Conservation (phyloP, 2,329 filamentous ascomycete species). For the Trichoderma lentiforme region DNA sequence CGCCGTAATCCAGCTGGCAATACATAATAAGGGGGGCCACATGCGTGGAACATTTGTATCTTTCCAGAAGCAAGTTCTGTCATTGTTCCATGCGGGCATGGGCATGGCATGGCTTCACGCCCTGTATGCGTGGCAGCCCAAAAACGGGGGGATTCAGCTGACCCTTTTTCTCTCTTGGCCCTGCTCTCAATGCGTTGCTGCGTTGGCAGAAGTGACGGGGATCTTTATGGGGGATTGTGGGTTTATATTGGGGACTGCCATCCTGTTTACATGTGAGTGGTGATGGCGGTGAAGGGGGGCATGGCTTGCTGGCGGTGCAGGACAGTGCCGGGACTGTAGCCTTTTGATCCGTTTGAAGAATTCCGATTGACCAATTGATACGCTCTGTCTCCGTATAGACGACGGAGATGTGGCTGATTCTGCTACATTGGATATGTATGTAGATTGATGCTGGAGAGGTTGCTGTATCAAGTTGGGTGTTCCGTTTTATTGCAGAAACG, state of each 20-base stretch:
- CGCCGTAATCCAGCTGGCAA: neutral
- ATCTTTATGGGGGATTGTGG: neutral
- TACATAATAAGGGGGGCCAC: neutral
- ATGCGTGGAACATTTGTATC: neutral
- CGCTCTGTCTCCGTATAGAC: neutral
- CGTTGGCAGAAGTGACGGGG: slow-evolving; percentile 6
- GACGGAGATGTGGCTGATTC: neutral
- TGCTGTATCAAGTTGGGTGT: neutral
- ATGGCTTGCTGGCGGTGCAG: neutral
- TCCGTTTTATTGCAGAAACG: neutral
- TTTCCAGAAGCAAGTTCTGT: slow-evolving; percentile 11
- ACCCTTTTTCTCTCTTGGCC: neutral
- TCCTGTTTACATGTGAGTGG: neutral
- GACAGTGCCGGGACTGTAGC: neutral
- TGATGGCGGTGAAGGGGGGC: slow-evolving; percentile 5
- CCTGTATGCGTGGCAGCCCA: slow-evolving; percentile 1
- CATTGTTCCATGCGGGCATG: slow-evolving; percentile 7
- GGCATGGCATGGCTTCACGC: neutral
- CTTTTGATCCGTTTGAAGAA: neutral
- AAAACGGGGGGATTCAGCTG: neutral
- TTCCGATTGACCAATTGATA: neutral
- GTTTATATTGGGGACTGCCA: neutral
- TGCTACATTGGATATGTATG: neutral
- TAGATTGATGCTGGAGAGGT: neutral
- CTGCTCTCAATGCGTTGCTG: neutral